Conservation (phyloP, 768 basidiomycete genomes). For the Lentinula detonsa region DNA sequence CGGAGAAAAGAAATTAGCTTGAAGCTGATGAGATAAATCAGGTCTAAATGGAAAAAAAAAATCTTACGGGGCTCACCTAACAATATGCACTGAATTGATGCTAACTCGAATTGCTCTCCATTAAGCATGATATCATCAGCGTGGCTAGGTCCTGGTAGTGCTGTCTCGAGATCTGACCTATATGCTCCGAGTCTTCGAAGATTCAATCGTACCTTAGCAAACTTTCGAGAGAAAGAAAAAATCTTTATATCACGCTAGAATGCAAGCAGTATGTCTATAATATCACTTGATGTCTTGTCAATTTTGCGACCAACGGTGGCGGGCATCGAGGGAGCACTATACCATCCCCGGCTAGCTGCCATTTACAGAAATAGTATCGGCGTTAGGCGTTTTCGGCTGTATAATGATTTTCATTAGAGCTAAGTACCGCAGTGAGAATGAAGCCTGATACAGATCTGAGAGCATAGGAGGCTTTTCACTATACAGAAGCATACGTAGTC, state of each 20-base stretch:
- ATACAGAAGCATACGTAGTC: background rate
- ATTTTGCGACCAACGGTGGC: background rate
- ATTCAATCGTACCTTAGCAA: too few relatives aligned
- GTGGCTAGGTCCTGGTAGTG: too few relatives aligned
- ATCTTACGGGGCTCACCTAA: too few relatives aligned
- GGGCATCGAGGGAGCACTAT: background rate
- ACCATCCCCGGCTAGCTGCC: background rate
- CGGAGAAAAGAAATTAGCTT: too few relatives aligned
- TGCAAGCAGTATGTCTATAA: background rate
- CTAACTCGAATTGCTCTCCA: too few relatives aligned
- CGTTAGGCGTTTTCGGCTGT: background rate
- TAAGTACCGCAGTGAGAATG: background rate
- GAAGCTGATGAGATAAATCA: too few relatives aligned
- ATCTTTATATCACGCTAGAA: background rate
- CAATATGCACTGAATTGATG: too few relatives aligned
- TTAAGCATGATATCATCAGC: too few relatives aligned
- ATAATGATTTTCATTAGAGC: background rate
- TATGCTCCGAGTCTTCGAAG: too few relatives aligned
- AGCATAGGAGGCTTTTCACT: background rate
- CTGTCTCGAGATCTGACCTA: too few relatives aligned
- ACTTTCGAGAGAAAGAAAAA: too few relatives aligned
- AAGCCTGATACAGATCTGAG: background rate
- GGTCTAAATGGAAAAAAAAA: too few relatives aligned
- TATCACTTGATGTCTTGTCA: background rate
- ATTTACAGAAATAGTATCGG: background rate